phyloP scores from a whole-genome alignment of 306 rosid species.

The apple (Malus domestica) region DNA sequence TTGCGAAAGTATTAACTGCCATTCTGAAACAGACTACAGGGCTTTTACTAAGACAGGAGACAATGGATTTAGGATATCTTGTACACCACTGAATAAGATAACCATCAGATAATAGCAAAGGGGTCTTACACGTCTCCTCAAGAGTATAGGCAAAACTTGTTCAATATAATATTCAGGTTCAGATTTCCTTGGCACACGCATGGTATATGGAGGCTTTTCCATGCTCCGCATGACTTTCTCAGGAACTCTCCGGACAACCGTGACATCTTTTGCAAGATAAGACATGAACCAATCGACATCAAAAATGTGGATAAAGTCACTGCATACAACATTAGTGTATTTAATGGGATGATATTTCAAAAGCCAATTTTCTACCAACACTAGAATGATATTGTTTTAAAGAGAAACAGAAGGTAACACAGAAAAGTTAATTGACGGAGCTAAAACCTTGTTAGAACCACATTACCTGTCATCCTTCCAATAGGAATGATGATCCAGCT shows the following conservation, averaged over 20 bases:
- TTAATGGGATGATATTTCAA: slow-evolving; percentile 7
- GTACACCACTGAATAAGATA: background rate
- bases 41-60: background rate
- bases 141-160: slow-evolving; percentile 91
- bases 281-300: slow-evolving; percentile 84
- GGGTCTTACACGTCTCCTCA: slow-evolving; percentile 69
- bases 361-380: background rate
- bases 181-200: slow-evolving; percentile 99
- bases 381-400: background rate
- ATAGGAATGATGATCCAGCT: slow-evolving; percentile 86
- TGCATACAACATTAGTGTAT: slow-evolving; percentile 26
- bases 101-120: background rate
- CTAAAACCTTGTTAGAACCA: background rate
- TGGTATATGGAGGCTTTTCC: slow-evolving; percentile 98
- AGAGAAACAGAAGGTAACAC: background rate
- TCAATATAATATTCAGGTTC: slow-evolving; percentile 94
- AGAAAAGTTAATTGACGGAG: background rate
- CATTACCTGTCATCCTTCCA: slow-evolving; percentile 93
- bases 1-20: slow-evolving; percentile 10
- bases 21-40: background rate
- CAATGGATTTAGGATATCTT: background rate
- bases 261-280: slow-evolving; percentile 76
- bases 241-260: slow-evolving; percentile 86
- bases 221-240: slow-evolving; percentile 82
- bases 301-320: slow-evolving; percentile 78